Evolutionary conservation across 148 eudicot species (phyloP).

Genomic region (Vaccinium myrtillus): DNA sequence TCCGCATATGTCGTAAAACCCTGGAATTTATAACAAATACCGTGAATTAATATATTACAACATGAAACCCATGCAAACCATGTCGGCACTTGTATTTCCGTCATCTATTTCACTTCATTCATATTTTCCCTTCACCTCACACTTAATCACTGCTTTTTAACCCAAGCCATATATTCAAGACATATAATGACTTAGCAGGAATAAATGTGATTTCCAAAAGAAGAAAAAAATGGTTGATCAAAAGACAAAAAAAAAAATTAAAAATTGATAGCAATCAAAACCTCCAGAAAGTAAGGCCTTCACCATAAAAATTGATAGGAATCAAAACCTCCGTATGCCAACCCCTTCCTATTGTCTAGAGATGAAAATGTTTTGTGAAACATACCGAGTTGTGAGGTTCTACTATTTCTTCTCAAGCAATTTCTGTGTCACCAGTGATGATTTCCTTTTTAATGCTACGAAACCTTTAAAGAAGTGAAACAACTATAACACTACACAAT

Average conservation of each 20-base stretch:
- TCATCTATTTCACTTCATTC: background rate
- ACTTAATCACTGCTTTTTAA: background rate
- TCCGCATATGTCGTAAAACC: constrained; percentile 98
- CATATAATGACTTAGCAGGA: background rate
- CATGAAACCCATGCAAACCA: background rate
- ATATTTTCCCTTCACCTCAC: background rate
- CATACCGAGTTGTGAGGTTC: background rate
- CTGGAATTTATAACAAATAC: constrained; percentile 33
- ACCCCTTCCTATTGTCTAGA: background rate
- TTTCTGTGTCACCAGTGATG: background rate
- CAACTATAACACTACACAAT: background rate
- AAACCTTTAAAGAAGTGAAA: background rate
- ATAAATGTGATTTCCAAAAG: background rate
- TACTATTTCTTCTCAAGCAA: background rate
- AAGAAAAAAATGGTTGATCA: background rate
- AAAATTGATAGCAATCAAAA: background rate
- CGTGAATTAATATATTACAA: background rate
- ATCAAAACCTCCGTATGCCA: background rate
- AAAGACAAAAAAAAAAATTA: no score
- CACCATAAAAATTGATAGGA: background rate
- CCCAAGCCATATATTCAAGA: background rate
- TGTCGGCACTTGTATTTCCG: no score
- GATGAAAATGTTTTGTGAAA: background rate
- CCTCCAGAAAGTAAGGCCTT: no score
- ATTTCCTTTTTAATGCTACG: background rate